A percentile compares a stretch with the other conserved stretches of the same genome.
Conservation (phyloP, 2,329 filamentous ascomycete genomes). For the Ophiostoma piceae region DNA sequence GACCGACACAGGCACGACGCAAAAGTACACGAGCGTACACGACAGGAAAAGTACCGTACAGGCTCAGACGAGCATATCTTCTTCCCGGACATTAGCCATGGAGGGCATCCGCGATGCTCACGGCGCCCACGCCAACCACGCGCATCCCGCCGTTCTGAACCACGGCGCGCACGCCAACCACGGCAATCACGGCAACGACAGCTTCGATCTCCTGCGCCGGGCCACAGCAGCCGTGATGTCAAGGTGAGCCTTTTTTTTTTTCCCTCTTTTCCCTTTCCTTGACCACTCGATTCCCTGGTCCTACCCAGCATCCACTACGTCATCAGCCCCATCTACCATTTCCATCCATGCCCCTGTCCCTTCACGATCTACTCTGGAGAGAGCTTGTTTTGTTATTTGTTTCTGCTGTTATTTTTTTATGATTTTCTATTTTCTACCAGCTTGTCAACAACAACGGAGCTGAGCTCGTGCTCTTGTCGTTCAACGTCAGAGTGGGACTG, state of each 20-base stretch:
- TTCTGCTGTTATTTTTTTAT: background rate
- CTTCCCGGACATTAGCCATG: no score
- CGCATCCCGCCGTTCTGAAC: background rate
- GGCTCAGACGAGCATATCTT: background rate
- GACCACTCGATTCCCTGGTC: background rate
- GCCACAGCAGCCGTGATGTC: constrained; percentile 60
- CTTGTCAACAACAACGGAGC: background rate
- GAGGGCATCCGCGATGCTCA: constrained; percentile 29
- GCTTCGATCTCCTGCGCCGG: constrained; percentile 52
- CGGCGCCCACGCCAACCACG: constrained; percentile 31
- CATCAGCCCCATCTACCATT: background rate
- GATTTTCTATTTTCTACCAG: background rate
- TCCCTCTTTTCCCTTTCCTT: background rate
- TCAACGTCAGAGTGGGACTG: constrained; percentile 1
- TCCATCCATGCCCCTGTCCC: background rate
- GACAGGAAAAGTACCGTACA: background rate
- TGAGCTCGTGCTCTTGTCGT: background rate
- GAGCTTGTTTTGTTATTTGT: background rate
- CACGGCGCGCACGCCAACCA: constrained; percentile 4
- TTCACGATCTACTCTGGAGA: background rate
- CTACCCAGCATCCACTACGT: background rate
- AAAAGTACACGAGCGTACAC: background rate
- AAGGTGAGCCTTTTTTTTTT: constrained; percentile 42
- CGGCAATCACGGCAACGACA: constrained; percentile 19
- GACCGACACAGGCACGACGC: background rate